Conservation (phyloP, 352 stramenopile species). For the Pythium phragmitis region DNA sequence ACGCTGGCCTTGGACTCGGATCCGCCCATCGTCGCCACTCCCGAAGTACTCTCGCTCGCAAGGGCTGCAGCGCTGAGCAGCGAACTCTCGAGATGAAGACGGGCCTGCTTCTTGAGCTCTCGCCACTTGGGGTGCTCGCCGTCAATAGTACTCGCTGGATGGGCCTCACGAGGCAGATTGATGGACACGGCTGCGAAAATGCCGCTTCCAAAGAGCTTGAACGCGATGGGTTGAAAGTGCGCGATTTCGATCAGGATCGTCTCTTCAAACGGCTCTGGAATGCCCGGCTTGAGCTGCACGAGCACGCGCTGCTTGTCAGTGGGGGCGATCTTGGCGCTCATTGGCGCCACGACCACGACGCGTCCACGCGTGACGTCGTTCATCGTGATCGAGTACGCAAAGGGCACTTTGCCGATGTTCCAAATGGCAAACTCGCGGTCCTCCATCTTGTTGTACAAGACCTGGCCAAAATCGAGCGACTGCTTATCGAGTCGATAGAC, state of each 20-base stretch:
- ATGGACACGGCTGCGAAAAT: conserved; percentile 91
- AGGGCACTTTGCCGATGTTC: conserved; percentile 93
- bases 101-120: conserved; percentile 65
- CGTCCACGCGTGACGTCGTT: conserved; percentile 43
- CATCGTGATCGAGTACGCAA: conserved; percentile 69
- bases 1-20: conserved; percentile 63
- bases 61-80: conserved; percentile 29
- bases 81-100: conserved; percentile 38
- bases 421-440: conserved; percentile 91
- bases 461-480: conserved; percentile 91
- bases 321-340: conserved; percentile 79
- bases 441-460: conserved; percentile 92
- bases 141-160: conserved; percentile 51
- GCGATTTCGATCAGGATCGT: conserved; percentile 91
- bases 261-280: conserved; percentile 88
- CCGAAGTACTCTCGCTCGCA: conserved; percentile 20
- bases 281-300: conserved; percentile 84
- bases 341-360: conserved; percentile 77
- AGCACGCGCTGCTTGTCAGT: conserved; percentile 89
- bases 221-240: conserved; percentile 92
- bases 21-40: neutral
- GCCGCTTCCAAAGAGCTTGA: conserved; percentile 86
- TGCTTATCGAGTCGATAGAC: conserved; percentile 91
- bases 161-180: conserved; percentile 83
- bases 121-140: conserved; percentile 69